These are phyloP conservation scores for Xerocomellus dryophilus DNA, from an alignment of 768 basidiomycete genomes.

Conservation along the genomic window DNA sequence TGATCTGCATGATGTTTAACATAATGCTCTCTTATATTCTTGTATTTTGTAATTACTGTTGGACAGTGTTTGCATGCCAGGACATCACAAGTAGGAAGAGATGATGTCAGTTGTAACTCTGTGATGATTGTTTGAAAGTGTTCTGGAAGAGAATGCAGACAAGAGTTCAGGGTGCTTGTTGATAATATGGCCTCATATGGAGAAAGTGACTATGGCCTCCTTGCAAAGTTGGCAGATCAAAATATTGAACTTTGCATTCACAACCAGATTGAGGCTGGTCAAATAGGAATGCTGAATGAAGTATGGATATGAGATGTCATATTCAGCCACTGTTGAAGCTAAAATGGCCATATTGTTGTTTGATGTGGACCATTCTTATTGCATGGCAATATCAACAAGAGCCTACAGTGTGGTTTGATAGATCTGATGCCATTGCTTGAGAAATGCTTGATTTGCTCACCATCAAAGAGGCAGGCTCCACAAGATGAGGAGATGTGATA, in stretches of 20 bases:
- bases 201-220: background rate
- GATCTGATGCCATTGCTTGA: no score
- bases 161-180: background rate
- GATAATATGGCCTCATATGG: background rate
- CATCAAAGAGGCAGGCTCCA: no score
- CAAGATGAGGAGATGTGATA: no score
- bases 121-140: background rate
- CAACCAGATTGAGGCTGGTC: background rate
- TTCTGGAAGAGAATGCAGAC: background rate
- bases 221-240: background rate
- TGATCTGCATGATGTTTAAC: background rate
- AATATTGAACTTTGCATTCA: background rate
- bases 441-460: no score
- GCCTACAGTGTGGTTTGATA: no score
- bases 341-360: no score
- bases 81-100: background rate
- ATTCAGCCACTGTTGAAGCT: no score
- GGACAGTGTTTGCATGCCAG: background rate
- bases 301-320: no score
- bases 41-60: accelerated
- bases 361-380: no score
- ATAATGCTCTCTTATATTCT: background rate
- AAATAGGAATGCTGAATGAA: background rate
- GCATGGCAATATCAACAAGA: no score
- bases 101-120: background rate